phyloP scores from a whole-genome alignment of 371 early-diverging fungal species.

The Rhizomucor pusillus region DNA sequence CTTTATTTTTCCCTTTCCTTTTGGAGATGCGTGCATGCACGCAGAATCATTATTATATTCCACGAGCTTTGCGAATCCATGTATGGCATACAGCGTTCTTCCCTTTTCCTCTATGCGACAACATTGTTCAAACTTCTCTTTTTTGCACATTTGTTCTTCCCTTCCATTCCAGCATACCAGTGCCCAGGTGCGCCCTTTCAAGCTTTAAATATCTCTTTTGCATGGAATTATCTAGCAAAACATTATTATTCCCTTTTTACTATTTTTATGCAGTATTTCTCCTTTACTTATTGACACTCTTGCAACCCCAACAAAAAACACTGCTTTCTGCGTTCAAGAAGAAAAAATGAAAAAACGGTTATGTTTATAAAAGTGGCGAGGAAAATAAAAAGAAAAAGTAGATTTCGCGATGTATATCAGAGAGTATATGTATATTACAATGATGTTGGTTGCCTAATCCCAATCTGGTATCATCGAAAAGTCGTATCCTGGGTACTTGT shows the following conservation, averaged over 20 bases:
- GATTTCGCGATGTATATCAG: too few species aligned
- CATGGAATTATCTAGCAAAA: background rate
- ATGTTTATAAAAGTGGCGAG: too few species aligned
- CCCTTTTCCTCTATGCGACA: conserved; percentile 4
- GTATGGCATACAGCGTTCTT: conserved; percentile 1
- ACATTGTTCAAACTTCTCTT: background rate
- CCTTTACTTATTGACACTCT: too few species aligned
- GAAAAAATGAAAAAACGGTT: too few species aligned
- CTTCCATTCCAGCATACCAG: background rate
- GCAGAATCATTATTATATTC: background rate
- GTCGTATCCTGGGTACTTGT: conserved; percentile 52
- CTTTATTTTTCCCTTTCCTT: conserved; percentile 3
- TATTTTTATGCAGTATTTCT: too few species aligned
- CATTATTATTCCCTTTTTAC: too few species aligned
- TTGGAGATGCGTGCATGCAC: conserved; percentile 10
- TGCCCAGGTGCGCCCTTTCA: background rate
- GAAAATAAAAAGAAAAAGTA: too few species aligned
- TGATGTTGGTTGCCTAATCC: conserved; percentile 16
- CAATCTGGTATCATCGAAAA: conserved; percentile 53
- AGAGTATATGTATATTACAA: background rate
- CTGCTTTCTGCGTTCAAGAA: too few species aligned
- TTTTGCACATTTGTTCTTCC: conserved; percentile 2
- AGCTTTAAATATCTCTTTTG: background rate
- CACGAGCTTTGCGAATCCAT: conserved; percentile 5
- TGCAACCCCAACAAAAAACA: too few species aligned